Base-by-base conservation (phyloP, 305 asterid genomes). In the Fraxinus ornus region DNA sequence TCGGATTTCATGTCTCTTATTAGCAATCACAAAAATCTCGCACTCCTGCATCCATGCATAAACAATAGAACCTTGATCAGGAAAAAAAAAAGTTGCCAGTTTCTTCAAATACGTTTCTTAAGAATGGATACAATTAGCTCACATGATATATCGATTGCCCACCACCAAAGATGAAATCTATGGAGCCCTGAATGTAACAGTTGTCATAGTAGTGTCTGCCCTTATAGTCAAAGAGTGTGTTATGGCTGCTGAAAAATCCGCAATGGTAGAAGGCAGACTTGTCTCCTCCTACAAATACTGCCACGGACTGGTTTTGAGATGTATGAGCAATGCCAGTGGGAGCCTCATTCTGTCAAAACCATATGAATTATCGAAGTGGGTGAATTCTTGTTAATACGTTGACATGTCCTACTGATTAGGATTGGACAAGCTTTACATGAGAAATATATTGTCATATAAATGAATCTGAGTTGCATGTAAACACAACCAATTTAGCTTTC, bases 151-250 rank as follows among this genome's bases (percentile, higher is more conserved):
- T 73, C 49, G 98, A 89, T 76, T 88, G 93, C 6, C 92, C 98
- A 8, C 85, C 93, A 19, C 98, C 98, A 72, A 90, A 95, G 4
- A 95, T 90, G 90, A 93, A 78, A 70, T 95, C 98, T 1, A 91
- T 52, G 19, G 98, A 89, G 72, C 98, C 98, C 62, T 93, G 96
- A 41, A 95, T 82, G 85, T 92, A 92, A 83, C 98, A 93, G 24
- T 70, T 86, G 5, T 91, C 91, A 28, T 92, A 93, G 86, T 93
- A 95, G 47, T 95, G 98, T 75, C 91, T 85, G 84, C 98, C 98
- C 84, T 85, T 90, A 6, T 80, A 83, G 86, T 95, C 98, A 78
- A 84, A 91, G 76, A 95, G 93, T 3, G 98, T 93, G 86, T 93
- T 92, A 68, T 89, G 94, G 73, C 89, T 86, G 88, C 98, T 90